Evolutionary conservation across 257 asterid species (phyloP), one percentile per base, ranked within the genome.

Genomic region (Misopates orontium): DNA sequence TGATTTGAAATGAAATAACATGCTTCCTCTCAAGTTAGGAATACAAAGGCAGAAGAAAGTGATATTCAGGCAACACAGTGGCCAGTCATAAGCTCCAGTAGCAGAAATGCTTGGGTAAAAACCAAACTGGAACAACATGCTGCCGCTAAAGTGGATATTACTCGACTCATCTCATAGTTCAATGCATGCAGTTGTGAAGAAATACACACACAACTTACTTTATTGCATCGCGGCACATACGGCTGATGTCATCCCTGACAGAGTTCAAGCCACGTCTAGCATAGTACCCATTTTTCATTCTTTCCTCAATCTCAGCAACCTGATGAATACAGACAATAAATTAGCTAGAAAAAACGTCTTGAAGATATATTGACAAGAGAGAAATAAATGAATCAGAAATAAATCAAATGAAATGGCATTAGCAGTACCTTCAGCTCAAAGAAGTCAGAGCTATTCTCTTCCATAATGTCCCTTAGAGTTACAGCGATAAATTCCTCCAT

Each of bases 141-240:
- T 13, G 69, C 66, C 7, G 58, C 40, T 39, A 44, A 63, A 64
- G 47, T 65, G 50, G 42, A n/a, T 49, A 20, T 1, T 54, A 36
- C 21, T 9, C 22, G 19, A 65, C 50, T 53, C 40, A 28, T 25
- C 13, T 41, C 40, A 66, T 44, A 9, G 22, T 71, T 18, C 64
- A 61, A 68, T 68, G 56, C 17, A 69, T 41, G 53, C 47, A 70
- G 45, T 36, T 41, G 36, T 75, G 67, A 56, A 49, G 68, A 41
- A 45, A n/a, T n/a, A 64, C 9, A 68, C 20, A 53, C 21, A 61
- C n/a, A 66, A 80, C 95, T 83, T 84, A 90, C 99, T 79, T 90
- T 68, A 94, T 91, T 39, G 96, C 99, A 70, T 88, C 96, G 69
- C 84, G 81, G 68, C 99, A 94, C 96, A 94, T 90, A 44, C 87